Evolutionary conservation across 805 yeast genomes (phyloP).

Genomic region (Isabelozyma gotoi): DNA sequence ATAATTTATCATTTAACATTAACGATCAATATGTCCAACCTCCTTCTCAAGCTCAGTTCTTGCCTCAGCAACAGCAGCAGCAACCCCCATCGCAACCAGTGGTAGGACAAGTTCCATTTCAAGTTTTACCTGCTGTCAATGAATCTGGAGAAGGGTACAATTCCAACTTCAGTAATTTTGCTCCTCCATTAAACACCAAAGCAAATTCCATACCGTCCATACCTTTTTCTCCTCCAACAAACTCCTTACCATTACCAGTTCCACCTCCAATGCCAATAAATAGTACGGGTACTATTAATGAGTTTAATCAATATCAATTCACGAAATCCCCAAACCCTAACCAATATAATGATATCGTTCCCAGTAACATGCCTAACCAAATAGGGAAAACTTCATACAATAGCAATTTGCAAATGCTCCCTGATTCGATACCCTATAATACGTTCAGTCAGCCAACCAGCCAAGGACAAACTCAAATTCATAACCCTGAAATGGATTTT

Average conservation of each 20-base stretch:
- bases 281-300: background rate
- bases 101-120: background rate
- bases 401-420: too few species aligned
- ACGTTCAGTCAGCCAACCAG: background rate
- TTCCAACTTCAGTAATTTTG: background rate
- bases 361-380: background rate
- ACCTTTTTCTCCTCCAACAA: background rate
- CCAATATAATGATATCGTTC: background rate
- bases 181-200: background rate
- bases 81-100: conserved; percentile 4
- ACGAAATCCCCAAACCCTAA: background rate
- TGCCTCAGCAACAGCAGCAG: conserved; percentile 1
- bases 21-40: background rate
- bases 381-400: too few species aligned
- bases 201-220: background rate
- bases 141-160: background rate
- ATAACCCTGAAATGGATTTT: background rate
- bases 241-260: background rate
- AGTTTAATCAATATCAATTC: background rate
- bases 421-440: background rate
- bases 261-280: background rate
- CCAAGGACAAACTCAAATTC: too few species aligned
- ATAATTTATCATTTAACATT: background rate
- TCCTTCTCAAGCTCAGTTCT: background rate
- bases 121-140: background rate